Conservation (phyloP, 805 yeast species). For the Candida railenensis region DNA sequence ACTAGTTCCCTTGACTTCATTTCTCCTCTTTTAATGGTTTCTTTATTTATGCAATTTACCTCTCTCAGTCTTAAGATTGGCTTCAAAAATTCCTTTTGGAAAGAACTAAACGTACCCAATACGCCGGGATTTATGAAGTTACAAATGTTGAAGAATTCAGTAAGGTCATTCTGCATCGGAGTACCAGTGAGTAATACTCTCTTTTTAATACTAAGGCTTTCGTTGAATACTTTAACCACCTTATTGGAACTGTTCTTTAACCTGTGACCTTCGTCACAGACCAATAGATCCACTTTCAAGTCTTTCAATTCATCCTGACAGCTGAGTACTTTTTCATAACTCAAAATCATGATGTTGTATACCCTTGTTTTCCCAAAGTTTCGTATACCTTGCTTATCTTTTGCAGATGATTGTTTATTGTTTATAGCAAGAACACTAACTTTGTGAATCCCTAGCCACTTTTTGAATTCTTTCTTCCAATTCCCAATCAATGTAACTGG, state of each 20-base stretch:
- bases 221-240: slow-evolving; percentile 60
- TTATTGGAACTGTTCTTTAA: slow-evolving; percentile 75
- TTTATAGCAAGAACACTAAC: slow-evolving; percentile 66
- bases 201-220: slow-evolving; percentile 48
- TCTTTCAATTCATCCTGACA: slow-evolving; percentile 50
- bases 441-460: slow-evolving; percentile 75
- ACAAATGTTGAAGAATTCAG: slow-evolving; percentile 76
- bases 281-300: slow-evolving; percentile 60
- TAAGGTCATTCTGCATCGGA: slow-evolving; percentile 89
- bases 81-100: slow-evolving; percentile 59
- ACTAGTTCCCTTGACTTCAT: slow-evolving; percentile 63
- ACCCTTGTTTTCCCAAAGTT: slow-evolving; percentile 67
- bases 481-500: slow-evolving; percentile 88
- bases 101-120: slow-evolving; percentile 58
- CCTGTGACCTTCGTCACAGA: slow-evolving; percentile 96
- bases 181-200: slow-evolving; percentile 81
- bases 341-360: slow-evolving; percentile 79
- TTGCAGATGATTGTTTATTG: slow-evolving; percentile 46
- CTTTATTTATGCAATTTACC: slow-evolving; percentile 51
- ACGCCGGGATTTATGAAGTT: slow-evolving; percentile 85
- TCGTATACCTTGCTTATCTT: slow-evolving; percentile 55
- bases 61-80: slow-evolving; percentile 77
- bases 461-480: slow-evolving; percentile 85
- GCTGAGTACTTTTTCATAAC: slow-evolving; percentile 77
- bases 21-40: slow-evolving; percentile 55